Evolutionary conservation across 2,329 filamentous ascomycete species (phyloP), one percentile per base, ranked within the genome.

Genomic region (Leptodontidium sp.): DNA sequence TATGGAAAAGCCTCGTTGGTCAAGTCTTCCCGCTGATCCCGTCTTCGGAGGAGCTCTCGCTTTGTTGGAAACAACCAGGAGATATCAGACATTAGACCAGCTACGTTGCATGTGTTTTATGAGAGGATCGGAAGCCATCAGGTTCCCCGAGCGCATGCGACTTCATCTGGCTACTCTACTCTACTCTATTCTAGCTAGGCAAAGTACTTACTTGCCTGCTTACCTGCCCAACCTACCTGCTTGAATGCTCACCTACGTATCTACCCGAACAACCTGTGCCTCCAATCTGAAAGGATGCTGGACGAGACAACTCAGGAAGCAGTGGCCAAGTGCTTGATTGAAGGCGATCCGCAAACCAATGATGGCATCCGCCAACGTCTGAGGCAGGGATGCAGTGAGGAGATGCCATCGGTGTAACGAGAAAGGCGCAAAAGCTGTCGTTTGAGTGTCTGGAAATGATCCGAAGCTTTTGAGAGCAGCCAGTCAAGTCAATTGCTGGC

Each of bases 241-340:
- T 40, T 40, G 29, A 32, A 32, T 32, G 38, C 38, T 40, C 11
- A 40, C 38, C 38, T 47, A 47, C 15, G 4, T 32, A 32, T 32
- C 29, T 32, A 32, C 29, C 29, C 15, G 45, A 47, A 47, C 45
- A 47, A n/a, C 61, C 69, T 68, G 55, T 64, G 40, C 62, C 61
- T 59, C 50, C 52, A 52, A 38, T 32, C 58, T 45, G 43, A 38
- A 49, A 40, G 55, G 32, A 58, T 58, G 55, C 55, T 58, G 26
- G 52, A 75, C 73, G 69, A 75, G 74, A 77, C 75, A 74, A 71
- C 70, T 73, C 70, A 70, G 68, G 63, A 70, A 68, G 72, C 72
- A 75, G 72, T 72, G 72, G 76, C 72, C 74, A 74, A 75, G 73
- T 76, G 73, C 76, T 75, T 74, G 74, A 75, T 70, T 69, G 71